Conservation (phyloP, 2,329 filamentous ascomycete genomes). For the Botrytis galanthina region DNA sequence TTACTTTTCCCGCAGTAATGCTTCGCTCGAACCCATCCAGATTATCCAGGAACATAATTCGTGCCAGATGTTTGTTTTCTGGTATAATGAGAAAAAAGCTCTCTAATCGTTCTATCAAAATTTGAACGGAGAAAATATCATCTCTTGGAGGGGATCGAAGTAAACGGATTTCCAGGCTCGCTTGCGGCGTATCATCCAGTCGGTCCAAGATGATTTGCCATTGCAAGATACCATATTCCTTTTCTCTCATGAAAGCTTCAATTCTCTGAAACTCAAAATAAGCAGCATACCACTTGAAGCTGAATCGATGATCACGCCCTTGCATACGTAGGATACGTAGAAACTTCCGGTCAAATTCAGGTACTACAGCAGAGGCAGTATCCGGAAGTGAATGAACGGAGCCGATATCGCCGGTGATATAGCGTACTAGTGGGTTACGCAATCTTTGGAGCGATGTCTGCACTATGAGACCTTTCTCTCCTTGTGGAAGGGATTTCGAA, state of each 20-base stretch:
- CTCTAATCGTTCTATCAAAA: neutral
- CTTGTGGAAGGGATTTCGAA: neutral
- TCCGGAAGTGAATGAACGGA: neutral
- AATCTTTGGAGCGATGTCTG: conserved; percentile 10
- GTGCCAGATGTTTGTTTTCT: conserved; percentile 1
- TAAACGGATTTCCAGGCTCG: neutral
- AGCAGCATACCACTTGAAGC: conserved; percentile 6
- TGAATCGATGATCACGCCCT: conserved; percentile 3
- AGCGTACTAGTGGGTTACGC: conserved; percentile 6
- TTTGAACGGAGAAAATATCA: neutral
- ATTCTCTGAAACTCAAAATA: conserved; percentile 10
- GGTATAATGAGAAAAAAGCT: neutral
- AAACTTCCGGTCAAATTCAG: neutral
- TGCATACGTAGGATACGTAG: neutral
- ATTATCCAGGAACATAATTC: neutral
- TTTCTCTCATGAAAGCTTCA: neutral
- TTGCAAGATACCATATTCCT: neutral
- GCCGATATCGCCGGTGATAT: conserved; percentile 1
- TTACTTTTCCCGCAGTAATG: neutral
- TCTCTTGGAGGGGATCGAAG: neutral
- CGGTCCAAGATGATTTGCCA: conserved; percentile 9
- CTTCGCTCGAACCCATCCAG: conserved; percentile 4
- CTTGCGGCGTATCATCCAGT: neutral
- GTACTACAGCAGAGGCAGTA: neutral
- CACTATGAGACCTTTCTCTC: neutral